phyloP scores from a whole-genome alignment of 2,329 filamentous ascomycete species.

The Colletotrichum lindemuthianum region DNA sequence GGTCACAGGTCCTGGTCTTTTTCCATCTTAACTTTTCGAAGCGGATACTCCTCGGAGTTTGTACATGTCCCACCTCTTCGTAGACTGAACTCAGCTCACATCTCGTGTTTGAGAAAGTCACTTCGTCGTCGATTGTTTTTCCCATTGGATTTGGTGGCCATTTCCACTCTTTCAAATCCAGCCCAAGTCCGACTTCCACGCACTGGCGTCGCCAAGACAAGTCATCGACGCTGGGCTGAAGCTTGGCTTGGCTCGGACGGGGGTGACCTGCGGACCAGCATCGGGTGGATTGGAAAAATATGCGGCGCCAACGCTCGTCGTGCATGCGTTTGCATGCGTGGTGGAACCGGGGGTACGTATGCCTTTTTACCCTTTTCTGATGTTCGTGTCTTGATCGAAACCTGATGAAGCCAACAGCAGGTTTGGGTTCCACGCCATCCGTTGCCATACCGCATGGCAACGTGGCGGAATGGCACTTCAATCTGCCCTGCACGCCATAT shows the following conservation, averaged over 20 bases:
- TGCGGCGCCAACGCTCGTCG: slow-evolving; percentile 28
- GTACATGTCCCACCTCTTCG: too few relatives aligned
- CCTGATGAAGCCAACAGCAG: slow-evolving; percentile 30
- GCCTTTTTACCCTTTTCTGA: slow-evolving; percentile 35
- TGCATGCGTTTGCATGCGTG: slow-evolving; percentile 31
- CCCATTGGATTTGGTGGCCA: too few relatives aligned
- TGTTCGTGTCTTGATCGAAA: slow-evolving; percentile 23
- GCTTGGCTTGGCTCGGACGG: background rate
- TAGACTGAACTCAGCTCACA: too few relatives aligned
- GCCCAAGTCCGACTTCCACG: too few relatives aligned
- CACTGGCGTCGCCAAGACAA: too few relatives aligned
- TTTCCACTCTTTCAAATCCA: too few relatives aligned
- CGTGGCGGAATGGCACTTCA: slow-evolving; percentile 18
- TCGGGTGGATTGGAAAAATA: slow-evolving; percentile 19
- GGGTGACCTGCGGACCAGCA: background rate
- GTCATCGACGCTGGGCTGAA: too few relatives aligned
- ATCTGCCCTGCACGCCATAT: background rate
- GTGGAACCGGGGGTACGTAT: slow-evolving; percentile 35
- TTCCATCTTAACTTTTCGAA: too few relatives aligned
- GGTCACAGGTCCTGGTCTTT: background rate
- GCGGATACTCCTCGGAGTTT: too few relatives aligned
- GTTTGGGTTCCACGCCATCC: slow-evolving; percentile 13
- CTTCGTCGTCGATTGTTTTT: too few relatives aligned
- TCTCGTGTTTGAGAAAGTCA: too few relatives aligned
- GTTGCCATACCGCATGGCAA: slow-evolving; percentile 21